Percentiles rank a stretch among this genome's conserved stretches.
Evolutionary conservation across 1,284 basidiomycete species (phyloP).

Genomic region (Tilletia walkeri): DNA sequence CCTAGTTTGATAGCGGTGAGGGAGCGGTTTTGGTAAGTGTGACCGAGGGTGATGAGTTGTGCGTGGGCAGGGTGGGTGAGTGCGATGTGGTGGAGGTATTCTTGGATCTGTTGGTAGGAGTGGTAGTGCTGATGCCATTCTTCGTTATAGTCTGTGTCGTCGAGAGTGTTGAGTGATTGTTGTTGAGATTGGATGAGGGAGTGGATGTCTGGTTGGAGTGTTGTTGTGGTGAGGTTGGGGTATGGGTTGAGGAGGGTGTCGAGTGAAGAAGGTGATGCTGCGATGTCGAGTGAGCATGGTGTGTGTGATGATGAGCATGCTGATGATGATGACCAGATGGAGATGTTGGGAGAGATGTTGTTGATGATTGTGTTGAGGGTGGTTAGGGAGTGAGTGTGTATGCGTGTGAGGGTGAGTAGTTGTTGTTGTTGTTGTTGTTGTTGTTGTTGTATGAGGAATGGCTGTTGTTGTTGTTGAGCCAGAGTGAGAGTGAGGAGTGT

Average conservation of each 20-base stretch:
- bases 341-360: neutral
- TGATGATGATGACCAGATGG: neutral
- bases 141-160: neutral
- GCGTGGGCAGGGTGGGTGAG: neutral
- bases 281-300: constrained; percentile 5
- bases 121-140: constrained; percentile 9
- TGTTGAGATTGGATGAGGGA: neutral
- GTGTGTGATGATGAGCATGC: neutral
- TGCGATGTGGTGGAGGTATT: neutral
- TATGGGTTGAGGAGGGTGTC: neutral
- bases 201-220: neutral
- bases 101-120: constrained; percentile 12
- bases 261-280: neutral
- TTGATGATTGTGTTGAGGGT: neutral
- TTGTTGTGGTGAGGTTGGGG: neutral
- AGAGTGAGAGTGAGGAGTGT: neutral
- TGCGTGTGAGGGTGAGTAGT: neutral
- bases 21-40: constrained; percentile 9
- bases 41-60: constrained; percentile 2
- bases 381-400: neutral
- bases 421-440: neutral
- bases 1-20: constrained; percentile 16
- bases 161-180: neutral
- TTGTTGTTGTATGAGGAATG: neutral
- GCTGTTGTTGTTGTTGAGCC: neutral